Evolutionary conservation across 176 grass and related monocot genomes (phyloP).

Genomic region (Musa schizocarpa): DNA sequence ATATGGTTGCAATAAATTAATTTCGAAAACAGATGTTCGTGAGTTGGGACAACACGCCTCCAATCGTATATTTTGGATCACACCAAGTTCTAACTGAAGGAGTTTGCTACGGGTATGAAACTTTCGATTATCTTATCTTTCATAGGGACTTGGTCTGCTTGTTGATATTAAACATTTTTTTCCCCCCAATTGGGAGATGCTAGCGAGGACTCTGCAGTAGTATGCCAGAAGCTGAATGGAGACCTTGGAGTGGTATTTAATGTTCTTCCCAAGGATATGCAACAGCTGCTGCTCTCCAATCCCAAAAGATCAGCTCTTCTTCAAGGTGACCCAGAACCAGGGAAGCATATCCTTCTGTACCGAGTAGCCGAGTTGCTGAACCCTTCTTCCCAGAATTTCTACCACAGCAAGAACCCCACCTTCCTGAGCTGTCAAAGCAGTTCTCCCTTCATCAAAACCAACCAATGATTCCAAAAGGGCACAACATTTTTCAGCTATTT

Average conservation of each 20-base stretch:
- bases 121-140: too few species aligned
- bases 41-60: too few species aligned
- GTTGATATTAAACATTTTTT: not conserved
- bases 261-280: slow-evolving; percentile 84
- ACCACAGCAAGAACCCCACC: slow-evolving; percentile 4
- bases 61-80: too few species aligned
- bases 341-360: slow-evolving; percentile 16
- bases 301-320: slow-evolving; percentile 73
- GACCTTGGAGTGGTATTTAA: slow-evolving; percentile 53
- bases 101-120: too few species aligned
- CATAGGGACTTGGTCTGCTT: too few species aligned
- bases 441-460: slow-evolving; percentile 1
- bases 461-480: slow-evolving; percentile 17
- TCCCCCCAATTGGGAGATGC: slow-evolving; percentile 27
- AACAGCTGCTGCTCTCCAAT: slow-evolving; percentile 77
- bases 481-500: not conserved
- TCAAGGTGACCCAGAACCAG: slow-evolving; percentile 35
- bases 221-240: slow-evolving; percentile 61
- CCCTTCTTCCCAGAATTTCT: too few species aligned
- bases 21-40: too few species aligned
- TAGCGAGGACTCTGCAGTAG: slow-evolving; percentile 36
- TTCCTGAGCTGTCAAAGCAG: slow-evolving; percentile 15
- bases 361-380: slow-evolving; percentile 18
- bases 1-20: too few species aligned
- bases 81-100: too few species aligned